Evolutionary conservation across 2,329 filamentous ascomycete genomes (phyloP).

Genomic region (Verruconis gallopava): DNA sequence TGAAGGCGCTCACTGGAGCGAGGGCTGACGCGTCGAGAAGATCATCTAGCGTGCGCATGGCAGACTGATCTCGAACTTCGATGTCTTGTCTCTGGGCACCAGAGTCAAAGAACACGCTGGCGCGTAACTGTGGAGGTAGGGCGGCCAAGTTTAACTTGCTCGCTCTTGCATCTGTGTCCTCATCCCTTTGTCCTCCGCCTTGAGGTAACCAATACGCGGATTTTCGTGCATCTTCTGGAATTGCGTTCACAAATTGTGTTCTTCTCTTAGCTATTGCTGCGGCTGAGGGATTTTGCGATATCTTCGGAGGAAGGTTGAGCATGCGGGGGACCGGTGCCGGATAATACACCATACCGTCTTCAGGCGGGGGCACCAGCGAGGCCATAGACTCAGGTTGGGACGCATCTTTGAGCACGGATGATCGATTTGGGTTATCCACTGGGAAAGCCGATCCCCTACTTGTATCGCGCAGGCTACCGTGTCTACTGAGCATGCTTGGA

Average conservation of each 20-base stretch:
- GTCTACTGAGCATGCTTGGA: slow-evolving; percentile 30
- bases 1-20: slow-evolving; percentile 84
- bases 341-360: slow-evolving; percentile 82
- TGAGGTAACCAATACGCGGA: slow-evolving; percentile 35
- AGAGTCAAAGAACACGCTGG: slow-evolving; percentile 80
- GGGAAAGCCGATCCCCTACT: slow-evolving; percentile 13
- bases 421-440: slow-evolving; percentile 10
- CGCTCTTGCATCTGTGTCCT: slow-evolving; percentile 13
- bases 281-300: slow-evolving; percentile 60
- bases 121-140: slow-evolving; percentile 72
- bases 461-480: slow-evolving; percentile 19
- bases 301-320: slow-evolving; percentile 78
- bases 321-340: slow-evolving; percentile 88
- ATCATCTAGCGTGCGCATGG: slow-evolving; percentile 76
- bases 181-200: slow-evolving; percentile 16
- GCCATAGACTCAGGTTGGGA: slow-evolving; percentile 34
- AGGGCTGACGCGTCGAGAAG: slow-evolving; percentile 81
- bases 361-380: slow-evolving; percentile 34
- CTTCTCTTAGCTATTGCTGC: slow-evolving; percentile 55
- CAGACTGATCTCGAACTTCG: slow-evolving; percentile 59
- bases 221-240: slow-evolving; percentile 42
- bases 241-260: slow-evolving; percentile 56
- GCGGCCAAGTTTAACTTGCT: slow-evolving; percentile 35
- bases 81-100: slow-evolving; percentile 45
- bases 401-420: slow-evolving; percentile 6